Conservation (phyloP, 163 green algal genomes). For the Dunaliella salina region DNA sequence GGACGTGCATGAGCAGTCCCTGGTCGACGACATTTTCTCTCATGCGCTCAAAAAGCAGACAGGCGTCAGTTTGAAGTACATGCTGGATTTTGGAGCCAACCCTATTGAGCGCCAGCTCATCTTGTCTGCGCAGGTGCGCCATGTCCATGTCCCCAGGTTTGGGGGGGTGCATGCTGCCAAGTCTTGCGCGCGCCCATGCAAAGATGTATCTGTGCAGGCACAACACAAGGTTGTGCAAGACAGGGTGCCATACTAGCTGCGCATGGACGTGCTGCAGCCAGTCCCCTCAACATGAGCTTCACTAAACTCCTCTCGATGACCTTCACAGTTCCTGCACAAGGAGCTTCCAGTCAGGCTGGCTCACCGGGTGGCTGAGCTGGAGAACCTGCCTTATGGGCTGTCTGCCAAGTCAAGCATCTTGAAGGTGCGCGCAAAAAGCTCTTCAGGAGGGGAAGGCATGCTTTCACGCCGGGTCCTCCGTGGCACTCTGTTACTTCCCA, state of each 20-base stretch:
- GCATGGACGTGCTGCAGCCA: too few relatives aligned
- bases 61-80: conserved; percentile 82
- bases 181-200: too few relatives aligned
- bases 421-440: conserved; percentile 57
- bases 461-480: not conserved
- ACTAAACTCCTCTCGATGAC: too few relatives aligned
- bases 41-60: conserved; percentile 90
- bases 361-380: conserved; percentile 87
- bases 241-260: too few relatives aligned
- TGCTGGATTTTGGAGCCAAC: conserved; percentile 88
- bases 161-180: too few relatives aligned
- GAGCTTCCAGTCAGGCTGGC: conserved; percentile 72
- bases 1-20: not conserved
- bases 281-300: too few relatives aligned
- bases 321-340: conserved; percentile 76
- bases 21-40: conserved; percentile 89
- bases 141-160: too few relatives aligned
- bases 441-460: not conserved
- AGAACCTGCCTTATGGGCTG: conserved; percentile 86
- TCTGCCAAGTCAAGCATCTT: conserved; percentile 75
- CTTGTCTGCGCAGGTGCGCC: conserved; percentile 72
- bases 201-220: too few relatives aligned
- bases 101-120: conserved; percentile 91
- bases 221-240: too few relatives aligned
- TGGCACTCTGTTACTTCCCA: not conserved